Evolutionary conservation across 192 early-diverging fungal genomes (phyloP).

Genomic region (Umbelopsis sp.): DNA sequence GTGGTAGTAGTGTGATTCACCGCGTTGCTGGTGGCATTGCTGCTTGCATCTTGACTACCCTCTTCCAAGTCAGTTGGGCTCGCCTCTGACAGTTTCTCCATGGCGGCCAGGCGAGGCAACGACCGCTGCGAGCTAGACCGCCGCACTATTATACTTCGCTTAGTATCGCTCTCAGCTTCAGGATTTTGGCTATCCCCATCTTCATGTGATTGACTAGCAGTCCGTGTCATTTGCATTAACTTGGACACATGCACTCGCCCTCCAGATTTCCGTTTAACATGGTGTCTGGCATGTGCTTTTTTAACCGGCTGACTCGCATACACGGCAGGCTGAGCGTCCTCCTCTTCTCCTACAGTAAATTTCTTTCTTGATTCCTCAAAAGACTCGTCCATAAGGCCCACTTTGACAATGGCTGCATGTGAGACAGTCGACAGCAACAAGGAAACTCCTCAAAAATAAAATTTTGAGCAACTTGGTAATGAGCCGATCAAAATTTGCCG

Average conservation of each 20-base stretch:
- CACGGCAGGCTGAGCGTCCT: background rate
- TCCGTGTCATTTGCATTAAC: conserved; percentile 34
- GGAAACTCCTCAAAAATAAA: no score
- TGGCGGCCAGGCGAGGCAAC: conserved; percentile 2
- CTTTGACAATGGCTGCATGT: conserved; percentile 22
- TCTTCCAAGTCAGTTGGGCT: background rate
- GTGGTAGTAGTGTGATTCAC: no score
- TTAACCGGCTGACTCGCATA: background rate
- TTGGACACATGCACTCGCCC: conserved; percentile 40
- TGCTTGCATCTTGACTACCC: background rate
- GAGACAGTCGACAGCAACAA: conserved; percentile 12
- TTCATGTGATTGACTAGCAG: background rate
- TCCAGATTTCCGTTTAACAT: conserved; percentile 38
- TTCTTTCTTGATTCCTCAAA: conserved; percentile 17
- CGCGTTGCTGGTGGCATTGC: no score
- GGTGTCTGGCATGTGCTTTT: conserved; percentile 32
- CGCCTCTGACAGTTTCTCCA: conserved; percentile 2
- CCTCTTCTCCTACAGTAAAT: conserved; percentile 21
- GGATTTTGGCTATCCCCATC: background rate
- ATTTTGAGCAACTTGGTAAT: no score
- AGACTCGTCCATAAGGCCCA: conserved; percentile 14
- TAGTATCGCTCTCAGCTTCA: background rate
- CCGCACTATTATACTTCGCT: conserved; percentile 11
- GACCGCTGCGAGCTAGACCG: conserved; percentile 11
- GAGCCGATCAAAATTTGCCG: no score